These are phyloP conservation scores for Tanacetum coccineum DNA, from an alignment of 129 eudicot genomes.

Conservation along the genomic window DNA sequence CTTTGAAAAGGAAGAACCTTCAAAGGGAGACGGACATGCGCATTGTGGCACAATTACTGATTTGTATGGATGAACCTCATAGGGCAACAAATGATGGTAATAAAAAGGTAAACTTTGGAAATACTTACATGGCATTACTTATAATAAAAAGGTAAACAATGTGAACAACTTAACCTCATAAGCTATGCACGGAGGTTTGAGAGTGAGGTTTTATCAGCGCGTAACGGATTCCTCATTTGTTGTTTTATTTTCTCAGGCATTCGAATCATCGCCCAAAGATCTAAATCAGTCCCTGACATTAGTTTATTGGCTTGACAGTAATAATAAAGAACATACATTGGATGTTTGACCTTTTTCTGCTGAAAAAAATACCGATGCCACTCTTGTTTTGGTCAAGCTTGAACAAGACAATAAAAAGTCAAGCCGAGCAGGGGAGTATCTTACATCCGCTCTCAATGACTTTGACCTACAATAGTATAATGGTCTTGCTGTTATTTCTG, in stretches of 20 bases:
- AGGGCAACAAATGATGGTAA: conserved; percentile 27
- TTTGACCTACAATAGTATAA: too few relatives aligned
- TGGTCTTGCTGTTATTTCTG: too few relatives aligned
- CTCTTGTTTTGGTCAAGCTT: conserved; percentile 71
- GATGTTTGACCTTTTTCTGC: conserved; percentile 47
- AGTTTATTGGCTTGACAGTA: conserved; percentile 36
- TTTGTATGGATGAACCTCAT: conserved; percentile 85
- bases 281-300: too few relatives aligned
- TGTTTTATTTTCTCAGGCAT: too few relatives aligned
- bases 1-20: conserved; percentile 81
- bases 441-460: conserved; percentile 91
- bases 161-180: too few relatives aligned
- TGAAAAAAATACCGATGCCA: conserved; percentile 50
- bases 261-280: too few relatives aligned
- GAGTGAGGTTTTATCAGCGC: too few relatives aligned
- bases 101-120: too few relatives aligned
- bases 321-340: conserved; percentile 44
- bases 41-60: conserved; percentile 77
- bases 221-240: too few relatives aligned
- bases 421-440: conserved; percentile 98
- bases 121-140: too few relatives aligned
- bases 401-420: conserved; percentile 63
- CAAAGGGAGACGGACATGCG: conserved; percentile 46
- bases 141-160: too few relatives aligned
- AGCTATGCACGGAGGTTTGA: too few relatives aligned